Conservation (phyloP, 2,329 filamentous ascomycete genomes). For the Chrysoporthe cubensis region DNA sequence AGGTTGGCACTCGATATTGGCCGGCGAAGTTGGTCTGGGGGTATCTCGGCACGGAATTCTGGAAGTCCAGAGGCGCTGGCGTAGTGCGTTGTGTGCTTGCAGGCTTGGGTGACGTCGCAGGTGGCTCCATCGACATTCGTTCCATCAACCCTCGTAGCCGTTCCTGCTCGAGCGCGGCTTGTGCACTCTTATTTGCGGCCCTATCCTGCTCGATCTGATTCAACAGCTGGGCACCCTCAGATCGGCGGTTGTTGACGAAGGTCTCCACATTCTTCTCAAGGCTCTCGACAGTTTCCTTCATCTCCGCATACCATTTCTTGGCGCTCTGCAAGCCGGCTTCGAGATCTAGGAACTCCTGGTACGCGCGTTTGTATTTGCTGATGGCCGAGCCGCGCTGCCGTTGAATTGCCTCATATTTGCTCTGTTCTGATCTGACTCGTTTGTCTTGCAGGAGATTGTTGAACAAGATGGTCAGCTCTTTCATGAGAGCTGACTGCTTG, state of each 20-base stretch:
- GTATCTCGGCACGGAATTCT: constrained; percentile 50
- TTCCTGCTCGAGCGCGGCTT: constrained; percentile 83
- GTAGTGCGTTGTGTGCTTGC: constrained; percentile 41
- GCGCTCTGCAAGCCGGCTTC: constrained; percentile 84
- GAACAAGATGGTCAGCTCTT: constrained; percentile 87
- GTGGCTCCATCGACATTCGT: constrained; percentile 84
- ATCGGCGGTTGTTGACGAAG: constrained; percentile 92
- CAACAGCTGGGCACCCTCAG: constrained; percentile 88
- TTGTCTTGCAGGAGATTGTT: constrained; percentile 91
- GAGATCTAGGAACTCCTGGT: constrained; percentile 90
- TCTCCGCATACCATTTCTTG: constrained; percentile 92
- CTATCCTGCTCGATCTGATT: constrained; percentile 84
- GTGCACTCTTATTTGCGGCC: constrained; percentile 59
- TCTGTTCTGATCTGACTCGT: constrained; percentile 89
- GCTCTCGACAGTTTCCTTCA: constrained; percentile 92
- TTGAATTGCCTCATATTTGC: constrained; percentile 88
- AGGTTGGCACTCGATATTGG: constrained; percentile 63
- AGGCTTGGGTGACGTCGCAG: constrained; percentile 46
- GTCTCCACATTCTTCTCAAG: constrained; percentile 94
- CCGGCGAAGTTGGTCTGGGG: constrained; percentile 57
- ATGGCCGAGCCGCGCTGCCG: constrained; percentile 81
- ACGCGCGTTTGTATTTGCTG: constrained; percentile 85
- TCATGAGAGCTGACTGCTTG: constrained; percentile 92
- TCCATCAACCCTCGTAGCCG: constrained; percentile 91
- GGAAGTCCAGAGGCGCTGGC: constrained; percentile 43